Percentiles rank a stretch among this genome's conserved stretches.
phyloP scores from a whole-genome alignment of 441 rosid genomes.

The Gossypium trilobum region DNA sequence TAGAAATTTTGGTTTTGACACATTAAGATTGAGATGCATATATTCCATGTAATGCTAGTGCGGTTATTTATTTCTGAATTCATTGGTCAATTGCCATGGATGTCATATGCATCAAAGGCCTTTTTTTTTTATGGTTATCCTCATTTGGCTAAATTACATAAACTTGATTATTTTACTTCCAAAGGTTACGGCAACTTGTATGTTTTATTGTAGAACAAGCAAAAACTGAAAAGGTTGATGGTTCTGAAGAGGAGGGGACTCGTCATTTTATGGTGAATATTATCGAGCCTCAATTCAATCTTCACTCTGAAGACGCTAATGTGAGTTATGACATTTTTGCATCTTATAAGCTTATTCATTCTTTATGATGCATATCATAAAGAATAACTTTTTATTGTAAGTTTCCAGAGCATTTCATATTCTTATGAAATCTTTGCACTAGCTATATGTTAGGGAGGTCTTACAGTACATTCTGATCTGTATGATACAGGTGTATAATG shows the following conservation, averaged over 20 bases:
- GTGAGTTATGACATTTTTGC: conserved; percentile 41
- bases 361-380: neutral
- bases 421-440: conserved; percentile 6
- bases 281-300: conserved; percentile 97
- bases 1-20: neutral
- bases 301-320: conserved; percentile 96
- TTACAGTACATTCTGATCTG: neutral
- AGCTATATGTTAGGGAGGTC: neutral
- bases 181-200: conserved; percentile 16
- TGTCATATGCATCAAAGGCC: neutral
- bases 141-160: neutral
- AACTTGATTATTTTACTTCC: conserved; percentile 5
- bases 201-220: conserved; percentile 30
- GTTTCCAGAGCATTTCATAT: neutral
- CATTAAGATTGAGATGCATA: neutral
- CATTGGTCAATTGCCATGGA: neutral
- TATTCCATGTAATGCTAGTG: neutral
- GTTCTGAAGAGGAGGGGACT: conserved; percentile 76
- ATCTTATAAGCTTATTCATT: neutral
- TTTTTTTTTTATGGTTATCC: conserved; percentile 9
- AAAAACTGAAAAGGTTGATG: conserved; percentile 22
- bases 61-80: neutral
- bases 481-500: neutral
- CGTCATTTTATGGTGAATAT: conserved; percentile 94
- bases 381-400: neutral